A percentile compares a stretch with the other conserved stretches of the same genome.
phyloP scores from a whole-genome alignment of 1,284 basidiomycete species.

The Trametes versicolor region DNA sequence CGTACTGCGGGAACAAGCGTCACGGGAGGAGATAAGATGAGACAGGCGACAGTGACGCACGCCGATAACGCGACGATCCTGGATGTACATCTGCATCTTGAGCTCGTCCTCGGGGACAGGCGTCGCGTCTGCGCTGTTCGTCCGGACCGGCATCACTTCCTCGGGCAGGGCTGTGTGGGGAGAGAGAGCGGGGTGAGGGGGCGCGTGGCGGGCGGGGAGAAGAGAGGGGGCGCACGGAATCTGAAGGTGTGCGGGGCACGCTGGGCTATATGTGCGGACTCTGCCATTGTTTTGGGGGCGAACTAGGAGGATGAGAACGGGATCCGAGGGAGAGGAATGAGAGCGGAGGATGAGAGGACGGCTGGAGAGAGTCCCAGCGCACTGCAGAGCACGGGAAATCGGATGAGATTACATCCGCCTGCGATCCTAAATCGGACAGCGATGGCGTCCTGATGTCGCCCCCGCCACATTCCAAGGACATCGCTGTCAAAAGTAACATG shows the following conservation, averaged over 20 bases:
- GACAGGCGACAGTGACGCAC: conserved; percentile 52
- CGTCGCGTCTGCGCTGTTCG: conserved; percentile 49
- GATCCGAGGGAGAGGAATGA: conserved; percentile 13
- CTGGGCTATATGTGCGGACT: conserved; percentile 25
- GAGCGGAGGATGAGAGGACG: conserved; percentile 6
- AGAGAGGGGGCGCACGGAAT: conserved; percentile 38
- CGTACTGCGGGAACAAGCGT: conserved; percentile 66
- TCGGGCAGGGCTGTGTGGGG: conserved; percentile 33
- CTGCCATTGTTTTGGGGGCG: conserved; percentile 21
- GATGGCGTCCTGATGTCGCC: too few species aligned
- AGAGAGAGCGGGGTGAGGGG: conserved; percentile 14
- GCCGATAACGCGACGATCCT: conserved; percentile 80
- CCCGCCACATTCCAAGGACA: too few species aligned
- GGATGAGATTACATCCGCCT: too few species aligned
- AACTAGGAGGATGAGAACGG: conserved; percentile 6
- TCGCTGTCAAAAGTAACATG: too few species aligned
- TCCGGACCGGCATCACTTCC: conserved; percentile 32
- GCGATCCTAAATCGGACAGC: too few species aligned
- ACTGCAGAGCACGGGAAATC: too few species aligned
- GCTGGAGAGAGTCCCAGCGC: too few species aligned
- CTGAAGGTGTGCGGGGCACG: conserved; percentile 22
- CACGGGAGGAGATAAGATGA: conserved; percentile 15
- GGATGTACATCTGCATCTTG: conserved; percentile 74
- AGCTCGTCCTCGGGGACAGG: conserved; percentile 71
- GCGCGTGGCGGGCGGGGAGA: conserved; percentile 12